Evolutionary conservation across 345 rosid genomes (phyloP).

Genomic region (Litchi chinensis): DNA sequence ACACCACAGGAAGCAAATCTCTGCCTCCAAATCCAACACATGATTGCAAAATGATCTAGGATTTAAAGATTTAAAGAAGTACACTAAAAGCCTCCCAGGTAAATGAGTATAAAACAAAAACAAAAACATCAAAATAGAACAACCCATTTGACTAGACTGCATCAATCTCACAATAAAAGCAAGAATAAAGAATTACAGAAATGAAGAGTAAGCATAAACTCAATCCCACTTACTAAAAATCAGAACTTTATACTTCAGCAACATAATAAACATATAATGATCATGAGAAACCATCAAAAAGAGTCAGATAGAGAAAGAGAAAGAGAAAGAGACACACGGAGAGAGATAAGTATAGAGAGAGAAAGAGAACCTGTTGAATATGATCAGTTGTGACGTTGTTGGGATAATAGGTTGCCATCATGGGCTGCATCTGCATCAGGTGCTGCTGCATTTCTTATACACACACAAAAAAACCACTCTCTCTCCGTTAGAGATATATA

Average conservation of each 20-base stretch:
- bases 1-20: slow-evolving; percentile 13
- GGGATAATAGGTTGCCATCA: slow-evolving; percentile 99
- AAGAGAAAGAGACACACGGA: slow-evolving; percentile 1
- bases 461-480: slow-evolving; percentile 27
- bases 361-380: slow-evolving; percentile 84
- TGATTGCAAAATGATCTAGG: slow-evolving; percentile 4
- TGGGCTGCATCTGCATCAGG: slow-evolving; percentile 99
- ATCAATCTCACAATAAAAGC: not conserved
- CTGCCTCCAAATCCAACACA: slow-evolving; percentile 3
- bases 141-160: slow-evolving; percentile 22
- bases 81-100: not conserved
- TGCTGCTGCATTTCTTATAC: slow-evolving; percentile 94
- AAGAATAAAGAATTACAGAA: not conserved
- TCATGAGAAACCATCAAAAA: not conserved
- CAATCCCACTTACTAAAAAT: not conserved
- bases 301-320: not conserved
- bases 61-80: no score
- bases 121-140: slow-evolving; percentile 9
- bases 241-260: not conserved
- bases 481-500: slow-evolving; percentile 8
- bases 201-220: not conserved
- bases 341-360: not conserved
- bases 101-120: not conserved
- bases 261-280: not conserved
- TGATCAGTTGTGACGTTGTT: slow-evolving; percentile 99